phyloP scores from a whole-genome alignment of 1,284 basidiomycete species.

The Ustilago vetiveriae region DNA sequence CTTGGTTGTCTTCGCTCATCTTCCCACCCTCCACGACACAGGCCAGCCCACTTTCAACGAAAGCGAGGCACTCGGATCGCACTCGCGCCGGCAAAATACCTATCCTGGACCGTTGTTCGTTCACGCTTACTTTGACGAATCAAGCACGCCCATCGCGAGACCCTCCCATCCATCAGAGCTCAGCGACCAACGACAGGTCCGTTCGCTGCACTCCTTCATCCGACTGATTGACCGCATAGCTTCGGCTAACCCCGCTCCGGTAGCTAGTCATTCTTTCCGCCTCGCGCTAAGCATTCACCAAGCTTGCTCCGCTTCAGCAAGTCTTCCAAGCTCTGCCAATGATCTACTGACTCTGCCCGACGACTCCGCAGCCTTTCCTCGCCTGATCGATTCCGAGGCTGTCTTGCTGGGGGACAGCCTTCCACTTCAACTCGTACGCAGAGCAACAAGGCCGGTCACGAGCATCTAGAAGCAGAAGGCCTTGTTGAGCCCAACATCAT shows the following conservation, averaged over 20 bases:
- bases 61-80: conserved; percentile 1
- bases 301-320: conserved; percentile 9
- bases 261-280: background rate
- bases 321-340: conserved; percentile 11
- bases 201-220: conserved; percentile 4
- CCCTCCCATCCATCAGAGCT: too few relatives aligned
- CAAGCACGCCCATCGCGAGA: background rate
- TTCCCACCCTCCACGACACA: too few relatives aligned
- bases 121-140: background rate
- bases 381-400: conserved; percentile 4
- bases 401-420: background rate
- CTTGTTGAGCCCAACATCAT: too few relatives aligned
- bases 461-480: too few relatives aligned
- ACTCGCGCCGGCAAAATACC: background rate
- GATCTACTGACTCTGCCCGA: conserved; percentile 8
- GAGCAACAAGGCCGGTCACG: too few relatives aligned
- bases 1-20: too few relatives aligned
- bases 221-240: background rate
- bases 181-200: background rate
- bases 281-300: background rate
- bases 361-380: conserved; percentile 5
- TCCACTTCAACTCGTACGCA: too few relatives aligned
- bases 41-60: too few relatives aligned
- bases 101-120: too few relatives aligned
- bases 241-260: background rate